Evolutionary conservation across 768 basidiomycete species (phyloP).

Genomic region (Suillus spraguei): DNA sequence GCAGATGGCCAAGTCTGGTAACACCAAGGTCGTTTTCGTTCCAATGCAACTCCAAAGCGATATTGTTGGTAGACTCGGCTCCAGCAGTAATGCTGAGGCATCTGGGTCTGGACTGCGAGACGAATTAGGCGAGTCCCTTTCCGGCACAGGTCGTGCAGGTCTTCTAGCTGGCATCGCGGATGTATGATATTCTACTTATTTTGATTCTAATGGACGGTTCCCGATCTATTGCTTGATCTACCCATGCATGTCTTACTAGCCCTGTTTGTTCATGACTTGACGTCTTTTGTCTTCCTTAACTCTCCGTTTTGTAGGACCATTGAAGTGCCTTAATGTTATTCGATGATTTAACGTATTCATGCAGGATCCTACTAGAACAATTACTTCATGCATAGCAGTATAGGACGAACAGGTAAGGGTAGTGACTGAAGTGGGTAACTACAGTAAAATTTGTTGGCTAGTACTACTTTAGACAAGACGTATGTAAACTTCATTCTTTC

Average conservation of each 20-base stretch:
- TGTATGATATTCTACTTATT: constrained; percentile 19
- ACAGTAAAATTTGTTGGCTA: constrained; percentile 11
- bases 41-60: constrained; percentile 90
- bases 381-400: constrained; percentile 9
- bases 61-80: constrained; percentile 50
- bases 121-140: constrained; percentile 27
- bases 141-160: constrained; percentile 27
- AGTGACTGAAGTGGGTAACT: constrained; percentile 17
- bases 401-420: constrained; percentile 7
- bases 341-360: not conserved
- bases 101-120: constrained; percentile 23
- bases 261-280: not conserved
- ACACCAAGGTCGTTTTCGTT: constrained; percentile 92
- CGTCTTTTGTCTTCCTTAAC: not conserved
- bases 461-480: constrained; percentile 20
- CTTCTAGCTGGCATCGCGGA: constrained; percentile 27
- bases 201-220: constrained; percentile 5
- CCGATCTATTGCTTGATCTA: not conserved
- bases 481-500: constrained; percentile 15
- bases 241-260: not conserved
- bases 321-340: not conserved
- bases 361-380: not conserved
- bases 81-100: constrained; percentile 24
- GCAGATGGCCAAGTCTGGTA: constrained; percentile 89
- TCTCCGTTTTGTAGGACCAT: not conserved